Base-by-base conservation (phyloP, 2,329 filamentous ascomycete genomes). In the Fusarium equiseti region DNA sequence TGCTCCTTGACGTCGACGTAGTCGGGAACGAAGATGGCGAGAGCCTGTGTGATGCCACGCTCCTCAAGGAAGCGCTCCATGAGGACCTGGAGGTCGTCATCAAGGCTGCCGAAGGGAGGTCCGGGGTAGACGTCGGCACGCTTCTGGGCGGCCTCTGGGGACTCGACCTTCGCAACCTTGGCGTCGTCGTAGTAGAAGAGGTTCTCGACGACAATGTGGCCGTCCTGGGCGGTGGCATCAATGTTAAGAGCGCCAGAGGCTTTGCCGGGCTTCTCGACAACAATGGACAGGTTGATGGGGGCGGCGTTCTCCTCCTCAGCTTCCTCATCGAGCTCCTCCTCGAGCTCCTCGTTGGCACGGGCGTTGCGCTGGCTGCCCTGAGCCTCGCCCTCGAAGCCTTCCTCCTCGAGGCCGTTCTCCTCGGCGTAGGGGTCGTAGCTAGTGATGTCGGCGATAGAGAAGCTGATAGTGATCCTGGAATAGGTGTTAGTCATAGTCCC, bases 1-100 rank as follows among this genome's bases (percentile, higher is more conserved):
- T 98, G 95, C 89, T 99, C 96, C 91, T 99, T 99, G 83, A 92
- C 89, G 80, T 98, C 94, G 78, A 98, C 95, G 84, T 97, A 99
- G 81, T 98, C 95, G 40, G 95, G 94, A 46, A 97, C 91, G 82
- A 98, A 98, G 73, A 95, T 84, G 57, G 95, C 95, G 76, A 99
- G 88, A 63, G 91, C 89, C 75, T 92, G 90, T 77, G 95, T 94
- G 82, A 99, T 89, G 71, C 95, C 96, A 75, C 96, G 90, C 88
- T 98, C 96, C 82, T 97, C 94, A 70, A 99, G 88, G 85, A 95
- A 99, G 75, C 92, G 90, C 87, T 98, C 95, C 80, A 98, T 87
- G 75, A 97, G 87, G 57, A 94, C 87, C 86, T 98, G 95, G 46
- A 99, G 89, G 80, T 98, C 95, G 84, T 98, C 94, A 79, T 99